Evolutionary conservation across 192 early-diverging fungal species (phyloP).

Genomic region (Podila epicladia): DNA sequence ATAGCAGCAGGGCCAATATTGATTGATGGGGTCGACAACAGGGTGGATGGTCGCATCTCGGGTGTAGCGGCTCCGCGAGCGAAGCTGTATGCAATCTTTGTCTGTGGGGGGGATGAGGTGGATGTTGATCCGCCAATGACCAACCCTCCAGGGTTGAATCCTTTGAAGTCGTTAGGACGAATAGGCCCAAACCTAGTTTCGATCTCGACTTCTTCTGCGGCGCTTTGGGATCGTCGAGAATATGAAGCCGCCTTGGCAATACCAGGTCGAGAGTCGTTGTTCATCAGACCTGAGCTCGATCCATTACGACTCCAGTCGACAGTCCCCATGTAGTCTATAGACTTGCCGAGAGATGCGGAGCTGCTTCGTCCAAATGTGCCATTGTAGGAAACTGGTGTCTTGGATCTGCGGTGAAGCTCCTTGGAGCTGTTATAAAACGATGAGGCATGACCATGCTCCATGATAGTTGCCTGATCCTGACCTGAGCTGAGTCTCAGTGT

Average conservation of each 20-base stretch:
- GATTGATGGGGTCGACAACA: neutral
- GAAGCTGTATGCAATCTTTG: neutral
- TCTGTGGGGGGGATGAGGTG: neutral
- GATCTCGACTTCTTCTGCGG: constrained; percentile 19
- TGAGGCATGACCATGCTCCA: neutral
- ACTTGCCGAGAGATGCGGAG: neutral
- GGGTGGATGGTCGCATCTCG: neutral
- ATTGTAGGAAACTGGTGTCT: constrained; percentile 8
- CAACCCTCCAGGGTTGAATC: constrained; percentile 43
- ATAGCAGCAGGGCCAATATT: neutral
- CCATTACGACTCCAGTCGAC: constrained; percentile 33
- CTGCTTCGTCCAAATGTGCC: constrained; percentile 5
- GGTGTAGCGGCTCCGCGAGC: neutral
- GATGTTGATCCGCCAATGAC: neutral
- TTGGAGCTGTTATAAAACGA: neutral
- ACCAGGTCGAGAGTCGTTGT: constrained; percentile 7
- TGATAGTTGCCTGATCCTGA: neutral
- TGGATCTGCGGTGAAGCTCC: neutral
- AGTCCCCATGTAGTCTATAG: neutral
- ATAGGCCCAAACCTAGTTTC: constrained; percentile 32
- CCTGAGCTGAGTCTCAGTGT: neutral
- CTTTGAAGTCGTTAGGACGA: constrained; percentile 2
- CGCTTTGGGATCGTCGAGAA: neutral
- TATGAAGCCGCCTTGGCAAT: neutral
- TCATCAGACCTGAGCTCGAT: constrained; percentile 20